A percentile compares a stretch with the other conserved stretches of the same genome.
phyloP scores from a whole-genome alignment of 1,139 yeast genomes.

The Diutina mesorugosa region DNA sequence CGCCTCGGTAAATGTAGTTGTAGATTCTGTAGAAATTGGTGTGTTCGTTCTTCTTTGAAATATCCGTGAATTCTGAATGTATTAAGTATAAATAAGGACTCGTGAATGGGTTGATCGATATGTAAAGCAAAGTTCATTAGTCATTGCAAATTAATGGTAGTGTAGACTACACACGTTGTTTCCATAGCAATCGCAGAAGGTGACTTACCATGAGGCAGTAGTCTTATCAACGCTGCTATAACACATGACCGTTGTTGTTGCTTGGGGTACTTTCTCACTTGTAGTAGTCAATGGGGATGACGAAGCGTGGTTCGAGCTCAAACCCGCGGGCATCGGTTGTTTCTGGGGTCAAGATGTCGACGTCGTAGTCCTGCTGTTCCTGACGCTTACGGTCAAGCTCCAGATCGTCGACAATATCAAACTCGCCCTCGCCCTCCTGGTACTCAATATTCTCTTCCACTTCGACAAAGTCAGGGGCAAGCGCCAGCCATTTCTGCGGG shows the following conservation, averaged over 20 bases:
- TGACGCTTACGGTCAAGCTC: constrained; percentile 45
- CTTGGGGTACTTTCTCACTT: not conserved
- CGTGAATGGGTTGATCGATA: no score
- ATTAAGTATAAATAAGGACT: no score
- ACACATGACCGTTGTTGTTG: no score
- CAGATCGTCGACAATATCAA: constrained; percentile 65
- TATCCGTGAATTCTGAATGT: no score
- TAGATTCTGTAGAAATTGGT: no score
- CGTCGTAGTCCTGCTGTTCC: constrained; percentile 55
- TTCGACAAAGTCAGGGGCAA: constrained; percentile 95
- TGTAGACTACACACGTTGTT: no score
- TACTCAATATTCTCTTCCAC: constrained; percentile 87
- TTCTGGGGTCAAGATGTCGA: constrained; percentile 59
- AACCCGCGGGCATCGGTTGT: constrained; percentile 60
- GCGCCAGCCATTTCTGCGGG: constrained; percentile 93
- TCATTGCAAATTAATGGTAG: no score
- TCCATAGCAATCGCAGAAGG: no score
- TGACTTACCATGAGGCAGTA: no score
- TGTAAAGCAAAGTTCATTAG: no score
- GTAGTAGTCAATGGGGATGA: constrained; percentile 30
- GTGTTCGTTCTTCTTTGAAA: no score
- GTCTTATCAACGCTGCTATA: not conserved
- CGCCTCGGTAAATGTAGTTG: no score
- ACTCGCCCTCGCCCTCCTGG: constrained; percentile 84
- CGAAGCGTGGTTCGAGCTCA: constrained; percentile 27